phyloP scores from a whole-genome alignment of 768 basidiomycete genomes.

The Leccinum boreale region DNA sequence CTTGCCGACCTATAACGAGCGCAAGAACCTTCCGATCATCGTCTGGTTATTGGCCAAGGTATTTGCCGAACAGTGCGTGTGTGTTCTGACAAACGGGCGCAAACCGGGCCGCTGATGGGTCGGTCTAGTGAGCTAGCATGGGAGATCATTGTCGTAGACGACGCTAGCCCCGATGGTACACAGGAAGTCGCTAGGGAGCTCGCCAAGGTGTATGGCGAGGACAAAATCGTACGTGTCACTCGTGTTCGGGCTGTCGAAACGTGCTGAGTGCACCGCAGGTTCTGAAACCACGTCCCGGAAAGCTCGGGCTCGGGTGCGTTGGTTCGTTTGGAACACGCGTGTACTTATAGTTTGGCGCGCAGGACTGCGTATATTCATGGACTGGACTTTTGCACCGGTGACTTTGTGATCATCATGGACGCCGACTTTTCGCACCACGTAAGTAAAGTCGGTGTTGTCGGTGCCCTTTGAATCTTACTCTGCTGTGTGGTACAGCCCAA shows the following conservation, averaged over 20 bases:
- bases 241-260: not conserved
- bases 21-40: slow-evolving; percentile 87
- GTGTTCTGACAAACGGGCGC: slow-evolving; percentile 24
- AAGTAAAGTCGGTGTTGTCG: slow-evolving; percentile 25
- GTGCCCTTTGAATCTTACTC: slow-evolving; percentile 2
- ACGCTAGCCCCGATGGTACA: slow-evolving; percentile 90
- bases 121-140: slow-evolving; percentile 62
- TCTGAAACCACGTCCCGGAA: slow-evolving; percentile 83
- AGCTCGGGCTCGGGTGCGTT: slow-evolving; percentile 82
- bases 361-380: slow-evolving; percentile 94
- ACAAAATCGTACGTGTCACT: slow-evolving; percentile 62
- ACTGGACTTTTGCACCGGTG: slow-evolving; percentile 82
- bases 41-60: slow-evolving; percentile 79
- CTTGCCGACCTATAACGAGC: slow-evolving; percentile 91
- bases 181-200: slow-evolving; percentile 84
- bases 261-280: slow-evolving; percentile 43
- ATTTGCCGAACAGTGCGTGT: slow-evolving; percentile 71
- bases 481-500: slow-evolving; percentile 60
- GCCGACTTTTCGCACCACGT: slow-evolving; percentile 96
- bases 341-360: slow-evolving; percentile 8
- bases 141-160: slow-evolving; percentile 91
- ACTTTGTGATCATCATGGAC: slow-evolving; percentile 97
- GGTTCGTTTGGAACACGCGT: not conserved
- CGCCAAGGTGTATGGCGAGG: slow-evolving; percentile 75
- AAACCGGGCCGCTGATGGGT: slow-evolving; percentile 13